Evolutionary conservation across 441 rosid genomes (phyloP), one percentile per base, ranked within the genome.

Genomic region (Euphorbia neoarborescens): DNA sequence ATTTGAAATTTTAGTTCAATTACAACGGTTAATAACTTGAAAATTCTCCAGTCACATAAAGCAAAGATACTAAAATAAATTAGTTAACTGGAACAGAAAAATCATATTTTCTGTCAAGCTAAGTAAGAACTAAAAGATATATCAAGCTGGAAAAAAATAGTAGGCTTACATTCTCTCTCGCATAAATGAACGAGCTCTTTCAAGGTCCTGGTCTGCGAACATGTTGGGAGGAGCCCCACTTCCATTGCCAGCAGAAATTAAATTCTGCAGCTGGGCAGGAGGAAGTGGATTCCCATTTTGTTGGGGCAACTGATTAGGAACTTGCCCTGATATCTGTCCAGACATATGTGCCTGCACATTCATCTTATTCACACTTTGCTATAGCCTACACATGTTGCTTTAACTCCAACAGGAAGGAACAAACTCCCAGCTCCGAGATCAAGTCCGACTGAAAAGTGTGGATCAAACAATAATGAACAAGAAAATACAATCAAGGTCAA

Each of bases 311-410:
- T 92, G 96, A 82, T 83, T 91, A 40, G 95, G 81, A 62, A 84
- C 97, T 78, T 89, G 97, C 50, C 97, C 93, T 0, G 92, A 76
- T 35, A 87, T 79, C 76, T 86, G 93, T 71, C 92, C 95, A 4
- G 99, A 84, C 84, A 89, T 74, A 80, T 90, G 96, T 7, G 97
- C 78, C 78, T 84, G 97, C 80, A 88, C 88, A 86, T 89, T 89
- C 98, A 90, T 89, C 71, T 70, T 57, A 37, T 51, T 48, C 19
- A 17, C 24, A 22, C 14, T 48, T 51, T 27, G 68, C 63, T 56
- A 73, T 24, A 57, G 63, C 54, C 34, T 14, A 65, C n/a, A 58
- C 76, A 73, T 73, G 73, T 70, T 65, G 74, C 37, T 69, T 13
- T 27, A 66, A 15, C 38, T 27, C 32, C 65, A 61, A 53, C 54